Conservation (phyloP, 768 basidiomycete species). For the Pholiota molesta region DNA sequence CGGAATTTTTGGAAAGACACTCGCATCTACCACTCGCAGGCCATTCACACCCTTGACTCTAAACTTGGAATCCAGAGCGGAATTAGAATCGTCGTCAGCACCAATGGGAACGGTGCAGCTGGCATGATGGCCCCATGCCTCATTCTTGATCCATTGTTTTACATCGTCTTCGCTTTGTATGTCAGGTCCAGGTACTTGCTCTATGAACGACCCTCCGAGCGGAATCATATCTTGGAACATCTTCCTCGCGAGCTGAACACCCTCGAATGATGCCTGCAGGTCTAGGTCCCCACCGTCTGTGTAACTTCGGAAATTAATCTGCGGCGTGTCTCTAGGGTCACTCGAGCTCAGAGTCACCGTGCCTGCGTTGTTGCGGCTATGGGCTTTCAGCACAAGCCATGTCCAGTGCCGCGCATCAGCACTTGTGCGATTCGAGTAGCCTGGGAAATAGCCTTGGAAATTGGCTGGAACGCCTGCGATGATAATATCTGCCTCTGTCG, state of each 20-base stretch:
- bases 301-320: constrained; percentile 7
- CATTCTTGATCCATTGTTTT: constrained; percentile 9
- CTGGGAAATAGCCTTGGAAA: constrained; percentile 9
- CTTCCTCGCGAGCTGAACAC: constrained; percentile 5
- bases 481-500: constrained; percentile 7
- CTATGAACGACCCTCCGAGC: constrained; percentile 1
- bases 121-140: constrained; percentile 8
- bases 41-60: constrained; percentile 7
- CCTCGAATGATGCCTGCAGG: constrained; percentile 4
- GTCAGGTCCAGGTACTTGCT: constrained; percentile 2
- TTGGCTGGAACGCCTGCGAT: constrained; percentile 7
- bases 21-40: constrained; percentile 7
- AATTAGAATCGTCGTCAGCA: background rate
- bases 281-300: constrained; percentile 4
- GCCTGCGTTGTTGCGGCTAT: constrained; percentile 8
- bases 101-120: constrained; percentile 9
- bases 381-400: constrained; percentile 9
- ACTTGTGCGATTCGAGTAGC: constrained; percentile 5
- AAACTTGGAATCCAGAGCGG: constrained; percentile 4
- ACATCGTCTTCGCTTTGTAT: constrained; percentile 6
- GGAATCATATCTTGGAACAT: constrained; percentile 5
- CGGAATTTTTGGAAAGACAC: constrained; percentile 8
- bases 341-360: constrained; percentile 5
- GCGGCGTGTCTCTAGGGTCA: constrained; percentile 7
- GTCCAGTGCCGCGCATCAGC: constrained; percentile 4